phyloP scores from a whole-genome alignment of 2,329 filamentous ascomycete genomes.

The Fusarium bactridioides region DNA sequence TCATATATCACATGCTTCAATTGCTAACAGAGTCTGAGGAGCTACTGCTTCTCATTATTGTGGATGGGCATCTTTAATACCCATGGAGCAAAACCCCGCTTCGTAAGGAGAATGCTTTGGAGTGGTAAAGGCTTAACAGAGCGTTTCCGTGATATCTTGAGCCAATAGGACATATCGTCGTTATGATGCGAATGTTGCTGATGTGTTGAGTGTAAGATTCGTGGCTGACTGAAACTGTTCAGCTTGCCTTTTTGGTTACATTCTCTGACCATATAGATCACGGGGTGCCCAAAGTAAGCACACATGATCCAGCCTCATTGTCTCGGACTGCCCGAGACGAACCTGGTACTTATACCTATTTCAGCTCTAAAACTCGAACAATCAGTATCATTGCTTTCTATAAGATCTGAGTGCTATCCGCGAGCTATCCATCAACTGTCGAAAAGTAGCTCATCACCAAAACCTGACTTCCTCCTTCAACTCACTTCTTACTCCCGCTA shows the following conservation, averaged over 20 bases:
- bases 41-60: neutral
- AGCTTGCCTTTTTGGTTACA: neutral
- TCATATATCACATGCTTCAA: neutral
- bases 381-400: neutral
- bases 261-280: neutral
- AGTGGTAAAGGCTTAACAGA: neutral
- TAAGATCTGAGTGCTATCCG: neutral
- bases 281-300: neutral
- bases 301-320: neutral
- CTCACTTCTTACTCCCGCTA: neutral
- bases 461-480: neutral
- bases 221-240: neutral
- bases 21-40: neutral
- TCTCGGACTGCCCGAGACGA: neutral
- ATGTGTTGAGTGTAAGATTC: neutral
- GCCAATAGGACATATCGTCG: neutral
- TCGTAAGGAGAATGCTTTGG: neutral
- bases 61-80: rapidly evolving
- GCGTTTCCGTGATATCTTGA: neutral
- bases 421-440: too few species aligned
- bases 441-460: neutral
- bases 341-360: neutral
- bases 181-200: neutral
- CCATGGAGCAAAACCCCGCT: neutral
- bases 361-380: neutral